Base-by-base conservation (phyloP, 345 rosid species). In the sweet orange (Citrus sinensis) region DNA sequence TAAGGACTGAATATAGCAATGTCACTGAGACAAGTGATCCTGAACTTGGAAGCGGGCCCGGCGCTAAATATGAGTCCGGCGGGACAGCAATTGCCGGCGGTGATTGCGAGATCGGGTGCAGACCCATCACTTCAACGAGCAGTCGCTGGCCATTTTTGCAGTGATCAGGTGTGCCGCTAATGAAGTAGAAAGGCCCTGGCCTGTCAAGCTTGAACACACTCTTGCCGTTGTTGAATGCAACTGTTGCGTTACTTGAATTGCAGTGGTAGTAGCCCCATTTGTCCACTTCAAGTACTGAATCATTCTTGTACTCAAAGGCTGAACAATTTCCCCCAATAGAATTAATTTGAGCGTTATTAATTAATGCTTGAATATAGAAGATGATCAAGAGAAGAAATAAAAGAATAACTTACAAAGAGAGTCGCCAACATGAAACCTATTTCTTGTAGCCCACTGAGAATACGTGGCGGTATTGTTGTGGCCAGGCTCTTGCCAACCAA, bases 241-340 rank as follows among this genome's bases (percentile, higher is more conserved):
- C 56, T 22, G 85, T 76, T 0, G 92, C 85, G 5, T 82, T 74
- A 84, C 86, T 89, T 4, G 76, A 37, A 80, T 87, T 88, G 87
- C 98, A 94, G 69, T 94, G 97, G 86, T 84, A 89, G 80, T 86
- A 92, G 0, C 92, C 90, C 88, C 88, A 86, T 86, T 92, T 91
- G 79, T 92, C 98, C 24, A 94, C 98, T 77, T 86, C 83, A 42
- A 91, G 68, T 19, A 91, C 94, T 2, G 98, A 94, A 76, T 92
- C 97, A 29, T 91, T 88, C 75, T 82, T 82, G 90, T 92, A 94
- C 83, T 79, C 89, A 71, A 94, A 94, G 5, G 80, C 94, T 92
- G 51, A 46, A 46, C 16, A 46, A 13, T 46, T 46, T 3, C 51
- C 51, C 51, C 51, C 51, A 42, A 11, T 42, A 13, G 17, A 46